A percentile compares a stretch with the other conserved stretches of the same genome.
These are phyloP conservation scores for Podospora pseudoanserina DNA, from an alignment of 495 filamentous ascomycete species.

Conservation along the genomic window DNA sequence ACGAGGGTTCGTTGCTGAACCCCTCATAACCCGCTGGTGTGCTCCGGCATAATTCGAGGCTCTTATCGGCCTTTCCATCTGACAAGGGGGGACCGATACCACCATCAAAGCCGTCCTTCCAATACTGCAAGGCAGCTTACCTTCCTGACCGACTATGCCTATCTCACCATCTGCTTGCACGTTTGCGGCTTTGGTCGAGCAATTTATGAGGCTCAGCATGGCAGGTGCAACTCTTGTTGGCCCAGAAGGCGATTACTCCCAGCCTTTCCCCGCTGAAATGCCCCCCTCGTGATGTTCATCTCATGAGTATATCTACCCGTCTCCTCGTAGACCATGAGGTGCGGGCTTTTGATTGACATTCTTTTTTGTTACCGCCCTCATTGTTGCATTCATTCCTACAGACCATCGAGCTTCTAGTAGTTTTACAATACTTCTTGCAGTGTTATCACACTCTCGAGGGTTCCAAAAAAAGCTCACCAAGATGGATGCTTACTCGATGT, in stretches of 20 bases:
- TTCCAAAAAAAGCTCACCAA: slow-evolving; percentile 9
- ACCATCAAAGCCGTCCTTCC: slow-evolving; percentile 1
- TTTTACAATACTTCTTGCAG: background rate
- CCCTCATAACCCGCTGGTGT: background rate
- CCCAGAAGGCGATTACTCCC: background rate
- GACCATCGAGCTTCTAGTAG: background rate
- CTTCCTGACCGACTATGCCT: background rate
- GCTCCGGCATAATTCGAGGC: background rate
- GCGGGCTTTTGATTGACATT: background rate
- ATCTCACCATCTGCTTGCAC: too few species aligned
- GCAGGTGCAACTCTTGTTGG: background rate
- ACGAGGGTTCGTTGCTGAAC: background rate
- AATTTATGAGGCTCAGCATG: background rate
- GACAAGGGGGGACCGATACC: slow-evolving; percentile 1
- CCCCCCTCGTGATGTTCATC: background rate
- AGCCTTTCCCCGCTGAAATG: background rate
- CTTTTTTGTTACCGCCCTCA: background rate
- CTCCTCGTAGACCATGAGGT: background rate
- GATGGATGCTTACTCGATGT: slow-evolving; percentile 53
- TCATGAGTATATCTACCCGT: background rate
- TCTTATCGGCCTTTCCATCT: slow-evolving; percentile 12
- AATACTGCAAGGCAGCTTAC: background rate
- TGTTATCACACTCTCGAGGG: background rate
- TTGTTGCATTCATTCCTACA: background rate
- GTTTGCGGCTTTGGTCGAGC: background rate